These are phyloP conservation scores for Chaetomium globosum DNA, from an alignment of 2,329 filamentous ascomycete genomes.

Conservation along the genomic window DNA sequence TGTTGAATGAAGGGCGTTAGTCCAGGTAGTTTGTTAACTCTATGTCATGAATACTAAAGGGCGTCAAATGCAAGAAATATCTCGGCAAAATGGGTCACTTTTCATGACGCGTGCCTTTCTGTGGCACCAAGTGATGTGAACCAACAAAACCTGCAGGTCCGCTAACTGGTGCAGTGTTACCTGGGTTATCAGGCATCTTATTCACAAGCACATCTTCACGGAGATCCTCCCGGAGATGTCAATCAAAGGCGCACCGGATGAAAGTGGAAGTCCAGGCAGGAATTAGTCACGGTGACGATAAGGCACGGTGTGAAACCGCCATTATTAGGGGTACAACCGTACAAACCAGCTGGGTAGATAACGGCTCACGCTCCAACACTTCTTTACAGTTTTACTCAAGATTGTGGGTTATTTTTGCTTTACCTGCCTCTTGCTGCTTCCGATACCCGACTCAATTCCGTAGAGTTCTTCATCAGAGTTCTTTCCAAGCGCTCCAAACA, in stretches of 20 bases:
- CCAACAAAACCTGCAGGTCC: slow-evolving; percentile 2
- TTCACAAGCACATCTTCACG: too few species aligned
- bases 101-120: neutral
- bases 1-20: neutral
- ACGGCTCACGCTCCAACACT: neutral
- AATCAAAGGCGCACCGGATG: neutral
- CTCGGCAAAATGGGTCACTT: too few species aligned
- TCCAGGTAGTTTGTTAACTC: too few species aligned
- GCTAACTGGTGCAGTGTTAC: too few species aligned
- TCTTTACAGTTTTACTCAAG: neutral
- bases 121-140: neutral
- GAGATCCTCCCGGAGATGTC: neutral
- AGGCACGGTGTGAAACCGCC: neutral
- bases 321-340: too few species aligned
- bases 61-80: too few species aligned
- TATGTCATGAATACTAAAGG: too few species aligned
- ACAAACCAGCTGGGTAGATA: neutral
- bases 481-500: too few species aligned
- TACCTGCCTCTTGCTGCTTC: neutral
- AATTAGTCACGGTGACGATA: neutral
- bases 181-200: too few species aligned
- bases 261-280: neutral
- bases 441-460: too few species aligned
- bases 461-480: too few species aligned
- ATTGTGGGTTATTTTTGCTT: neutral